Percentiles rank a stretch among this genome's conserved stretches.
phyloP scores from a whole-genome alignment of 2,329 filamentous ascomycete species.

The Basipetospora chlamydospora region DNA sequence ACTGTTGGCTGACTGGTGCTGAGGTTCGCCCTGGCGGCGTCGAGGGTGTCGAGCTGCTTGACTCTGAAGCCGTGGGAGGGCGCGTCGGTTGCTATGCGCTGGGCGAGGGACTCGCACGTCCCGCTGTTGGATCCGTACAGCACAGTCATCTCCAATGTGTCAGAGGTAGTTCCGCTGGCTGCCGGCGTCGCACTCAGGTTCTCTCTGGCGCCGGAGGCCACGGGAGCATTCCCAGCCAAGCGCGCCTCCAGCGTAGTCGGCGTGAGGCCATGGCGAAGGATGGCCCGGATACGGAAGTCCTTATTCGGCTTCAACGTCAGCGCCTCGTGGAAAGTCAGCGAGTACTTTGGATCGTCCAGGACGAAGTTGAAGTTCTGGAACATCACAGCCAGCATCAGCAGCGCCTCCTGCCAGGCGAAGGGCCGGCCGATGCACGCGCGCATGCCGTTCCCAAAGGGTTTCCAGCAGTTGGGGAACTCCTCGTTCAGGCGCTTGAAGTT shows the following conservation, averaged over 20 bases:
- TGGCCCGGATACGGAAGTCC: constrained; percentile 46
- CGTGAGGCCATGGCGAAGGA: constrained; percentile 32
- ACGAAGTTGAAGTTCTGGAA: constrained; percentile 59
- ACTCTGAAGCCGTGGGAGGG: constrained; percentile 43
- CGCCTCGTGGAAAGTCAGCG: constrained; percentile 37
- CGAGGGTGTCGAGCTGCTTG: constrained; percentile 37
- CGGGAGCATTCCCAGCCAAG: constrained; percentile 19
- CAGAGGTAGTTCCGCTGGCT: neutral
- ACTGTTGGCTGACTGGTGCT: constrained; percentile 47
- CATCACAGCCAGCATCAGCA: constrained; percentile 46
- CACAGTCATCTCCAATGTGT: constrained; percentile 40
- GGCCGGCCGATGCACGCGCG: constrained; percentile 57
- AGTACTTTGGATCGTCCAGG: constrained; percentile 45
- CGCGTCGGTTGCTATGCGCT: constrained; percentile 46
- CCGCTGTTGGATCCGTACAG: constrained; percentile 63
- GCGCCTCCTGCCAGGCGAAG: constrained; percentile 62
- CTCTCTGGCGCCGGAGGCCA: constrained; percentile 2
- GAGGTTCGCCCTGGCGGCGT: constrained; percentile 45
- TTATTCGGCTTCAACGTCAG: constrained; percentile 51
- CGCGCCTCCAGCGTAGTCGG: constrained; percentile 31
- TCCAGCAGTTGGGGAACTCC: constrained; percentile 49
- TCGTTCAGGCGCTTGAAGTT: constrained; percentile 46
- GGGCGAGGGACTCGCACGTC: constrained; percentile 57
- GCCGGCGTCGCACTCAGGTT: constrained; percentile 3
- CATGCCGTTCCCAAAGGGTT: constrained; percentile 61